These are phyloP conservation scores for Coleophoma crateriformis DNA, from an alignment of 2,329 filamentous ascomycete species.

Conservation along the genomic window DNA sequence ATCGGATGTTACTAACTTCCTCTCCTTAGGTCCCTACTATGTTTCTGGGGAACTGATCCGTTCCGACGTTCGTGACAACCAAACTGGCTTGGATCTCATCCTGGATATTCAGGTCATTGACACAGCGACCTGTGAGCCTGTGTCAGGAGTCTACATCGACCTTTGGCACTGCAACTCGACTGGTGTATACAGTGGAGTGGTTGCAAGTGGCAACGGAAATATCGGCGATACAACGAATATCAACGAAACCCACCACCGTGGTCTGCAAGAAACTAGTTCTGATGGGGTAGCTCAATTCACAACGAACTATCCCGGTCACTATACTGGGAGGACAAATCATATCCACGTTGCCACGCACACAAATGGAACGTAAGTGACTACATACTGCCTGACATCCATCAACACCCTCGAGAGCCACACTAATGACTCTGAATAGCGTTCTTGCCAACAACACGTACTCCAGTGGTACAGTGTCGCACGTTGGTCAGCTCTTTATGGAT, in stretches of 20 bases:
- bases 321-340: constrained; percentile 38
- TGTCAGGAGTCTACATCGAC: constrained; percentile 42
- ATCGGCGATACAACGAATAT: constrained; percentile 29
- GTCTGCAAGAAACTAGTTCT: constrained; percentile 32
- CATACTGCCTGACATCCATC: background rate
- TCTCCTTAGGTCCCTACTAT: constrained; percentile 28
- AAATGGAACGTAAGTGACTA: constrained; percentile 24
- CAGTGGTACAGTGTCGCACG: constrained; percentile 46
- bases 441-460: constrained; percentile 39
- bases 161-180: constrained; percentile 44
- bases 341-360: constrained; percentile 43
- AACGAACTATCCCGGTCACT: constrained; percentile 39
- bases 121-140: constrained; percentile 44
- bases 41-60: constrained; percentile 46
- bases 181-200: constrained; percentile 44
- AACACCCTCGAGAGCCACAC: background rate
- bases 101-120: constrained; percentile 49
- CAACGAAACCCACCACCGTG: constrained; percentile 35
- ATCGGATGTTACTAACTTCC: too few relatives aligned
- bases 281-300: constrained; percentile 37
- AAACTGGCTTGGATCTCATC: constrained; percentile 32
- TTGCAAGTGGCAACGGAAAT: constrained; percentile 36
- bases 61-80: constrained; percentile 34
- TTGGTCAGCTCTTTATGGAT: constrained; percentile 62
- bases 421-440: background rate